A percentile compares a stretch with the other conserved stretches of the same genome.
Evolutionary conservation across 2,329 filamentous ascomycete genomes (phyloP).

Genomic region (Juglanconis juglandina): DNA sequence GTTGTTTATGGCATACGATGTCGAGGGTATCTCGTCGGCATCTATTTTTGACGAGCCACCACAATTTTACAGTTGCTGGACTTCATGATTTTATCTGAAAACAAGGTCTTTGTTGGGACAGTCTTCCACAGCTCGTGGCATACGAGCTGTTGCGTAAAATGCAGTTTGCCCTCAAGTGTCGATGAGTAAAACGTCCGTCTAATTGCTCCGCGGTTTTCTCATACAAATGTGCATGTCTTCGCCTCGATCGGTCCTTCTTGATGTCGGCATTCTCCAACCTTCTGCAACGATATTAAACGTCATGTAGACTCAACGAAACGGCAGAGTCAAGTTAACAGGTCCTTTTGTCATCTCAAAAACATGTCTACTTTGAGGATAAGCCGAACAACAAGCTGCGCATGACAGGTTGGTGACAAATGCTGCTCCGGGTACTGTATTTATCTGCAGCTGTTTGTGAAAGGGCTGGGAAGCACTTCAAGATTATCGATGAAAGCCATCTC

Average conservation of each 20-base stretch:
- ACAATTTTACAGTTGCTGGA: constrained; percentile 18
- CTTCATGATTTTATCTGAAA: constrained; percentile 19
- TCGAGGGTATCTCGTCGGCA: constrained; percentile 16
- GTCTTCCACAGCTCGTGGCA: constrained; percentile 9
- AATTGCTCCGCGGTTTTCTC: neutral
- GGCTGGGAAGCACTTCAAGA: too few relatives aligned
- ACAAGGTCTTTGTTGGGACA: constrained; percentile 1
- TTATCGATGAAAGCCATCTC: too few relatives aligned
- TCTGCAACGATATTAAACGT: too few relatives aligned
- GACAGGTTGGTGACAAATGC: too few relatives aligned
- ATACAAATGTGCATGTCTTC: constrained; percentile 1
- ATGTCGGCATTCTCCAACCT: too few relatives aligned
- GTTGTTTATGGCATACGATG: constrained; percentile 15
- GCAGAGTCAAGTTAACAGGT: too few relatives aligned
- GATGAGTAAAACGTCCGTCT: neutral
- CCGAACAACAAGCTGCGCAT: too few relatives aligned
- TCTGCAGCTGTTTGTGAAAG: too few relatives aligned
- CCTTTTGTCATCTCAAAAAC: too few relatives aligned
- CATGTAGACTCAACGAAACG: too few relatives aligned
- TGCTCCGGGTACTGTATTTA: too few relatives aligned
- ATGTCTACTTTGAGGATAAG: too few relatives aligned
- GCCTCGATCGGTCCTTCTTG: neutral
- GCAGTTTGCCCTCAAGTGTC: constrained; percentile 5
- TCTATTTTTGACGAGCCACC: constrained; percentile 15
- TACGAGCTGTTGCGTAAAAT: constrained; percentile 14